Evolutionary conservation across 2,329 filamentous ascomycete genomes (phyloP), one percentile per base, ranked within the genome.

Genomic region (Phaeomoniella chlamydospora): DNA sequence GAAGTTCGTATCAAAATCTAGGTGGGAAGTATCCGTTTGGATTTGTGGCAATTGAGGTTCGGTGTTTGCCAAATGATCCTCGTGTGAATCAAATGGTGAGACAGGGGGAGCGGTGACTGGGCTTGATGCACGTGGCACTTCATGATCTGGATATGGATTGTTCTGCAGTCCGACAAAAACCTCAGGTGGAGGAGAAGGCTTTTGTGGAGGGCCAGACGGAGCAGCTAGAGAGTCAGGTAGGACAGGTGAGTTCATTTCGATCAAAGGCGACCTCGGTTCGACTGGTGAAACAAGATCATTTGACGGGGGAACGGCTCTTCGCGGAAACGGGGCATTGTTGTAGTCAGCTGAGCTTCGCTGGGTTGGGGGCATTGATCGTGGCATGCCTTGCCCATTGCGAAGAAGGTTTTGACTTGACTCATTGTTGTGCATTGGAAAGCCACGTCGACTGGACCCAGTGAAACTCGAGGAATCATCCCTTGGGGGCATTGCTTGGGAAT

Each of bases 331-430:
- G n/a, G 22, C 6, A 26, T 26, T 26, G 13, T 18, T 18, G 9
- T 12, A 4, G 13, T 18, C 32, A 29, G 29, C 11, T 14, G 59
- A 56, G 34, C 58, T 55, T 41, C 53, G 53, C 37, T 53, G 51
- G 11, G 36, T 19, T n/a, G 58, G 55, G n/a, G 67, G 65, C 32
- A 61, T 55, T 3, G 68, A 70, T 6, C 62, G 63, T 6, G 72
- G 72, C 64, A 75, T 74, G 16, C 63, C 55, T 45, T 71, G 66
- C 11, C 72, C 72, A 48, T 75, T 73, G 34, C 60, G 56, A 32
- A 77, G 49, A 15, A 77, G 58, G 38, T 64, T 62, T 31, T 68
- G 62, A 37, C 64, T 62, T 51, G 66, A 65, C 13, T 64, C 60
- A 39, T 63, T 61, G 19, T 57, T 51, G n/a, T n/a, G n/a, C 12